Evolutionary conservation across 331 rosid species (phyloP).

Genomic region (Phaseolus coccineus): DNA sequence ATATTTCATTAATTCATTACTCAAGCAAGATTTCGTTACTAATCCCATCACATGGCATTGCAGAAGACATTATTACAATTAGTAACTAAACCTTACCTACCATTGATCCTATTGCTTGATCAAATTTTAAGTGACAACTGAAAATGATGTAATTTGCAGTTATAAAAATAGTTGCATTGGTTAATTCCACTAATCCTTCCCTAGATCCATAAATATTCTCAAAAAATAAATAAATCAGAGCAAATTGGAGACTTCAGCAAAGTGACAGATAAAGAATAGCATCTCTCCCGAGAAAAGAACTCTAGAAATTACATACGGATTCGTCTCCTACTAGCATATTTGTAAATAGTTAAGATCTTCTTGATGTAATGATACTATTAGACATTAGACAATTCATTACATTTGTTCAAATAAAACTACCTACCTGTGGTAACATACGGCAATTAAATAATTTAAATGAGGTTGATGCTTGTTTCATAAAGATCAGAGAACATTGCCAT

Average conservation of each 20-base stretch:
- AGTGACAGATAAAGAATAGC: neutral
- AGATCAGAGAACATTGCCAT: constrained; percentile 1
- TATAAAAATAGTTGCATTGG: neutral
- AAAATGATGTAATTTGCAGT: constrained; percentile 5
- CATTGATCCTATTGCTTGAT: constrained; percentile 6
- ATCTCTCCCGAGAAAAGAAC: neutral
- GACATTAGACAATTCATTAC: constrained; percentile 4
- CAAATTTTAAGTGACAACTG: neutral
- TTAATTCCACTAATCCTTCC: neutral
- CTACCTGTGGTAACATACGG: neutral
- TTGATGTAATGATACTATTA: constrained; percentile 1
- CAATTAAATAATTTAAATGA: neutral
- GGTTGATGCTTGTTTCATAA: neutral
- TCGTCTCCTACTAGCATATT: neutral
- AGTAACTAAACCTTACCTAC: neutral
- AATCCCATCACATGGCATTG: neutral
- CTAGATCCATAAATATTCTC: constrained; percentile 19
- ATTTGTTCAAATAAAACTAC: neutral
- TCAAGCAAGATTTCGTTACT: neutral
- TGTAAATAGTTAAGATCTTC: neutral
- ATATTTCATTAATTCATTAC: neutral
- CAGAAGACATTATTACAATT: neutral
- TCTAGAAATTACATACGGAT: neutral
- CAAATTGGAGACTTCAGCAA: neutral
- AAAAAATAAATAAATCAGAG: neutral